phyloP scores from a whole-genome alignment of 1,284 basidiomycete species.

The Ustilago bromivora region DNA sequence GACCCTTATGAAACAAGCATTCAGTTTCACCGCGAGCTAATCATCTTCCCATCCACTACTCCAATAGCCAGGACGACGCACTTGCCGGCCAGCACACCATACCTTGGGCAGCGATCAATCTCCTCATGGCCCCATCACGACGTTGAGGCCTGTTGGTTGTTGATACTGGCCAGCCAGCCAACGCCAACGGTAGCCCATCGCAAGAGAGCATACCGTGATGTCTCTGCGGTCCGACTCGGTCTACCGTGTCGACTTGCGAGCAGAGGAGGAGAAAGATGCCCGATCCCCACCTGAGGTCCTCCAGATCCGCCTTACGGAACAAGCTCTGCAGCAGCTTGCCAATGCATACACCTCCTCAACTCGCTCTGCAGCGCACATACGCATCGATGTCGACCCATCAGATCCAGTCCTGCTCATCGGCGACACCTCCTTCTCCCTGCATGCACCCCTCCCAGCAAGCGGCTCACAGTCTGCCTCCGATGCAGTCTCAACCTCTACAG shows the following conservation, averaged over 20 bases:
- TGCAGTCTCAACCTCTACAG: slow-evolving; percentile 21
- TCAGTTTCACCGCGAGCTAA: too few species aligned
- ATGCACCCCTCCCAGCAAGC: slow-evolving; percentile 26
- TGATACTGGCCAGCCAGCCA: too few species aligned
- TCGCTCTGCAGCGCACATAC: slow-evolving; percentile 9
- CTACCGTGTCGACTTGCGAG: slow-evolving; percentile 30
- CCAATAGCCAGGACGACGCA: too few species aligned
- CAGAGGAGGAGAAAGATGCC: background rate
- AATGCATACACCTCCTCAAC: slow-evolving; percentile 8
- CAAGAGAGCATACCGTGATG: slow-evolving; percentile 8
- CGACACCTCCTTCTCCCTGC: slow-evolving; percentile 21
- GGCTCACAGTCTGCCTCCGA: background rate
- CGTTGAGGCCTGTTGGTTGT: too few species aligned
- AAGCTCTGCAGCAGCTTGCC: slow-evolving; percentile 36
- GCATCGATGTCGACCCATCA: slow-evolving; percentile 25
- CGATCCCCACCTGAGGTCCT: slow-evolving; percentile 24
- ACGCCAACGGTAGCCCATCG: background rate
- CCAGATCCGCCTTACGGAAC: slow-evolving; percentile 41
- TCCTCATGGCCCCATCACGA: too few species aligned
- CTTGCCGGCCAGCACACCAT: too few species aligned
- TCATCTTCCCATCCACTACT: too few species aligned
- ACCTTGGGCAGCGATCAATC: too few species aligned
- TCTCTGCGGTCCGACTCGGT: slow-evolving; percentile 37
- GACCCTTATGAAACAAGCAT: too few species aligned
- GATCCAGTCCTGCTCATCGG: slow-evolving; percentile 37